phyloP scores from a whole-genome alignment of 768 basidiomycete species.

The Lactarius sanguifluus region DNA sequence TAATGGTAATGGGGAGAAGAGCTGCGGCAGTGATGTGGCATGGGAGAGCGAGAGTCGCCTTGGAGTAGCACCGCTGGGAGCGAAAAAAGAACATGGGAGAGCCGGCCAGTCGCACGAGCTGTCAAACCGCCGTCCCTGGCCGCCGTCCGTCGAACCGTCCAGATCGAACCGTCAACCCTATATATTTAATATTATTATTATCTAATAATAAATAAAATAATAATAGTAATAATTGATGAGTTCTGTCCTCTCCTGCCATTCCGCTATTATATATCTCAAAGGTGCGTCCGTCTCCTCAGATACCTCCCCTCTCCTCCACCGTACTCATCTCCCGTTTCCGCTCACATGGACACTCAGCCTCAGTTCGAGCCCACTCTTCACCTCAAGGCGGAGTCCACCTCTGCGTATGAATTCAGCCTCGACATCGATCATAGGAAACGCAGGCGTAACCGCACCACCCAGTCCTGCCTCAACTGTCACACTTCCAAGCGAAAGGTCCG shows the following conservation, averaged over 20 bases:
- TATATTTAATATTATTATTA: constrained; percentile 1
- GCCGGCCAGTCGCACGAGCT: constrained; percentile 29
- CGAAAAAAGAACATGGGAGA: constrained; percentile 27
- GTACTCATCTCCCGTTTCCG: constrained; percentile 37
- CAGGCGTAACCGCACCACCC: constrained; percentile 88
- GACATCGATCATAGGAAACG: constrained; percentile 79
- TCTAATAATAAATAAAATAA: constrained; percentile 2
- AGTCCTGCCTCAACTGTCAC: constrained; percentile 86
- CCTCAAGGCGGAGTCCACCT: constrained; percentile 48
- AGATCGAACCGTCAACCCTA: constrained; percentile 5
- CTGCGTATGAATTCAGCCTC: constrained; percentile 45
- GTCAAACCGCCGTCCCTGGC: constrained; percentile 28
- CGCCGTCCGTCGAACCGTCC: constrained; percentile 19
- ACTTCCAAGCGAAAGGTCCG: constrained; percentile 90
- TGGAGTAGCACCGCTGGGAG: constrained; percentile 23
- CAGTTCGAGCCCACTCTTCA: constrained; percentile 20
- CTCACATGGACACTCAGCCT: constrained; percentile 32
- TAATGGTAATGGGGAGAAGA: constrained; percentile 23
- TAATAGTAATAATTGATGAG: not conserved
- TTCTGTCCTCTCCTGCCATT: not conserved
- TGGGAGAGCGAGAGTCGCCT: constrained; percentile 27
- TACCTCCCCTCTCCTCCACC: constrained; percentile 18
- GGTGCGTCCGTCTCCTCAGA: constrained; percentile 27
- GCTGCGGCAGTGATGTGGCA: constrained; percentile 30
- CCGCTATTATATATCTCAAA: constrained; percentile 13